These are phyloP conservation scores for Amoeboaphelidium protococcarum DNA, from an alignment of 371 early-diverging fungal genomes.

Conservation along the genomic window DNA sequence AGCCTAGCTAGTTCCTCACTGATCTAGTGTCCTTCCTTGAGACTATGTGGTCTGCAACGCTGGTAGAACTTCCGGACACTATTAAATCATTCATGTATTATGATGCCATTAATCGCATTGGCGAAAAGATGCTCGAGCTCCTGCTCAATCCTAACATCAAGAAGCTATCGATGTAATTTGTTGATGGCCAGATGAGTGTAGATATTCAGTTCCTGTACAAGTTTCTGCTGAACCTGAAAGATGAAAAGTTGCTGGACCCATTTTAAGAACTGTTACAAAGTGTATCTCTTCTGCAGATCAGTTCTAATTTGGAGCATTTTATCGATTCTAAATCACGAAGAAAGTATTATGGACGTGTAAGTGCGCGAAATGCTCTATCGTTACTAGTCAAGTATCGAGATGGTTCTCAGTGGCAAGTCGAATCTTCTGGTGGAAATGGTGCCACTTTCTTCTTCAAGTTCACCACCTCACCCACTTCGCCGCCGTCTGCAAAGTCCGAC, in stretches of 20 bases:
- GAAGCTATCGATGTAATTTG: slow-evolving; percentile 26
- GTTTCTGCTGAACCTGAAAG: slow-evolving; percentile 31
- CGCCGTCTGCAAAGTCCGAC: no score
- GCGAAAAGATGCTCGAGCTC: slow-evolving; percentile 25
- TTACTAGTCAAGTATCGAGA: no score
- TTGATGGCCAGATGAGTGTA: slow-evolving; percentile 28
- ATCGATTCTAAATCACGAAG: no score
- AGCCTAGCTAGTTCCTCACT: slow-evolving; percentile 3
- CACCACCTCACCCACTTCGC: no score
- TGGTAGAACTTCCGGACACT: slow-evolving; percentile 33
- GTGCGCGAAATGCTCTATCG: no score
- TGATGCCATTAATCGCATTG: slow-evolving; percentile 44
- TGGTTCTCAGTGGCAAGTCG: no score
- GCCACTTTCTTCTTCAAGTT: no score
- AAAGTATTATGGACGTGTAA: no score
- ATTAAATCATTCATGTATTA: slow-evolving; percentile 39
- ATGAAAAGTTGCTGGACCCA: slow-evolving; percentile 31
- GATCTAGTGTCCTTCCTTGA: slow-evolving; percentile 41
- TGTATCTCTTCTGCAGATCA: background rate
- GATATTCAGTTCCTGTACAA: slow-evolving; percentile 47
- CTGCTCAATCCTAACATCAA: slow-evolving; percentile 31
- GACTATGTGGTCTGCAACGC: slow-evolving; percentile 34
- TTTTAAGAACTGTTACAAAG: slow-evolving; percentile 46
- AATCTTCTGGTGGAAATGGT: no score
- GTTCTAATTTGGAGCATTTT: no score